Percentiles rank a stretch among this genome's conserved stretches.
Conservation (phyloP, 495 filamentous ascomycete species). For the Ascodesmis nigricans region DNA sequence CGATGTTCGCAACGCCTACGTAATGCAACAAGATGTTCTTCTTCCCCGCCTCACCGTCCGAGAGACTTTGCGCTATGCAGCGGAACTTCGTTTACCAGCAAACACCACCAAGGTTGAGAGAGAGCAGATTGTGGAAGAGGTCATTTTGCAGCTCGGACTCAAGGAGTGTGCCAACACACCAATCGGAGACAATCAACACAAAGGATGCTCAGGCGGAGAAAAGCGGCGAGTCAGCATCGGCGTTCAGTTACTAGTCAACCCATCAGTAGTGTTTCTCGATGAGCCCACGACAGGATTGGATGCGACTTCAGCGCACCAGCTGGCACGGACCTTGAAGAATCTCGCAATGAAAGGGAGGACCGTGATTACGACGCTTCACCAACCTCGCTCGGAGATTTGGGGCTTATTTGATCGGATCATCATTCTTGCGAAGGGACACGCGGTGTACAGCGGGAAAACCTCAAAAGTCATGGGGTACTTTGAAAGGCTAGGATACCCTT, state of each 20-base stretch:
- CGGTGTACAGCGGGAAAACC: constrained; percentile 39
- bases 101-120: constrained; percentile 36
- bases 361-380: constrained; percentile 49
- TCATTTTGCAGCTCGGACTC: constrained; percentile 48
- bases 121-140: constrained; percentile 39
- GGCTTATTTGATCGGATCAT: constrained; percentile 46
- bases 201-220: constrained; percentile 55
- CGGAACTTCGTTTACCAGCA: constrained; percentile 43
- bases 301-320: constrained; percentile 51
- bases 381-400: constrained; percentile 57
- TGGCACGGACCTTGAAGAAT: constrained; percentile 42
- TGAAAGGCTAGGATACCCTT: constrained; percentile 28
- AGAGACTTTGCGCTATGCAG: constrained; percentile 48
- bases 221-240: constrained; percentile 52
- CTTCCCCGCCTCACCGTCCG: constrained; percentile 48
- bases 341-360: constrained; percentile 45
- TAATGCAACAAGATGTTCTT: constrained; percentile 56
- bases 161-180: constrained; percentile 52
- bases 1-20: constrained; percentile 40
- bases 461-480: constrained; percentile 37
- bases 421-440: constrained; percentile 37
- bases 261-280: constrained; percentile 51
- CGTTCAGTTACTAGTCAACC: constrained; percentile 52
- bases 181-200: constrained; percentile 44
- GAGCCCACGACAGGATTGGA: constrained; percentile 54